Conservation (phyloP, 1,284 basidiomycete species). For the Ustilago cynodontis region DNA sequence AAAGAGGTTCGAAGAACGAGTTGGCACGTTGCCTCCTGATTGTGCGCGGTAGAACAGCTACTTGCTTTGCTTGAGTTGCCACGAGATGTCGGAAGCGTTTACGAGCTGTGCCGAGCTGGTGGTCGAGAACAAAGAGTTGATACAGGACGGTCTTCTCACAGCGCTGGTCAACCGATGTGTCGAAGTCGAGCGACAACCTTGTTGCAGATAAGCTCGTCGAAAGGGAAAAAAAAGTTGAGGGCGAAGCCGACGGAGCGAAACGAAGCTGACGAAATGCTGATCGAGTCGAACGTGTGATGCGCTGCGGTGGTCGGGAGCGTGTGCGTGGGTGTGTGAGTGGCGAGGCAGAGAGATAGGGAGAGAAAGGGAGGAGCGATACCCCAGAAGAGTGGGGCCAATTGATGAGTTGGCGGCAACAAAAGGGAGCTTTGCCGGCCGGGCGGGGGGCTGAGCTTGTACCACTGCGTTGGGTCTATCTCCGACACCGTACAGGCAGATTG, state of each 20-base stretch:
- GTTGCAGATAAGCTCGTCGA: constrained; percentile 28
- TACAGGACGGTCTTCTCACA: constrained; percentile 26
- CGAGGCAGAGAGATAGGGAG: neutral
- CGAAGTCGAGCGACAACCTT: constrained; percentile 47
- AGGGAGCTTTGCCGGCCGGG: constrained; percentile 16
- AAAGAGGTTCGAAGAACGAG: neutral
- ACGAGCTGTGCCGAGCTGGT: neutral
- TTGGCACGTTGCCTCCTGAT: neutral
- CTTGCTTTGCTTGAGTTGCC: no score
- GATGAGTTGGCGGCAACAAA: constrained; percentile 24
- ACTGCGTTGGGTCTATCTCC: constrained; percentile 40
- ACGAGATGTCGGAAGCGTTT: neutral
- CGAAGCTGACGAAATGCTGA: constrained; percentile 7
- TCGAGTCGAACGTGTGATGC: neutral
- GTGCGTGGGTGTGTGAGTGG: no score
- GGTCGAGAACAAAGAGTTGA: neutral
- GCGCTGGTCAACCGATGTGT: constrained; percentile 37
- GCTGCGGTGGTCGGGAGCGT: neutral
- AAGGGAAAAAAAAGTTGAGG: neutral
- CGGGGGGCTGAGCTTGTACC: constrained; percentile 28
- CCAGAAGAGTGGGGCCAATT: constrained; percentile 23
- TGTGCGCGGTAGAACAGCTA: neutral
- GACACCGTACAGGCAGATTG: constrained; percentile 4
- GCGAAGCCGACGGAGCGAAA: constrained; percentile 29
- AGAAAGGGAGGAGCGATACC: neutral